These are phyloP conservation scores for Aspergillus eucalypticola DNA, from an alignment of 2,329 filamentous ascomycete genomes.

Conservation along the genomic window DNA sequence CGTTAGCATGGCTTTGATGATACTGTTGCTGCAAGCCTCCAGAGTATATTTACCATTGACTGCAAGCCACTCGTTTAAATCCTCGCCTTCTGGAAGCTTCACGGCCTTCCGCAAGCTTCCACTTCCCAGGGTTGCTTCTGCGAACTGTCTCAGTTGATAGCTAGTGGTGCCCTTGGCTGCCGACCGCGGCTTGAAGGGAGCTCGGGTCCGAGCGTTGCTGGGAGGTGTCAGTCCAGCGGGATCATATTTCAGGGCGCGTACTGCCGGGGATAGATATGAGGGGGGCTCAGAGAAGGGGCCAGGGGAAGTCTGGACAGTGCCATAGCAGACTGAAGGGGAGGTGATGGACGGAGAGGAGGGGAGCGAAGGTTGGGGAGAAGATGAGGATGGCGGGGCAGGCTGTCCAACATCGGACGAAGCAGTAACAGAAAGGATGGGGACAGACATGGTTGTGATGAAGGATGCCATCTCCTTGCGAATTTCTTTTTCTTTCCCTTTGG, in stretches of 20 bases:
- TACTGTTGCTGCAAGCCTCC: not conserved
- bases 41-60: slow-evolving; percentile 76
- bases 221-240: slow-evolving; percentile 43
- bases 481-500: not conserved
- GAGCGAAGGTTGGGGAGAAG: slow-evolving; percentile 20
- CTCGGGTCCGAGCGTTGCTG: slow-evolving; percentile 84
- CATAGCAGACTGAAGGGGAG: slow-evolving; percentile 31
- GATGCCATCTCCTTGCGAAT: slow-evolving; percentile 60
- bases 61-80: slow-evolving; percentile 96
- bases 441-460: slow-evolving; percentile 80
- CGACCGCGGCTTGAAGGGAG: slow-evolving; percentile 86
- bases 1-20: not conserved
- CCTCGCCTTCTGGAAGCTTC: slow-evolving; percentile 93
- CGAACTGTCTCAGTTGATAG: slow-evolving; percentile 96
- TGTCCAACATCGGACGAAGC: slow-evolving; percentile 29
- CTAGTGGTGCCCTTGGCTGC: slow-evolving; percentile 81
- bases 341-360: slow-evolving; percentile 24
- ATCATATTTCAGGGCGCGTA: slow-evolving; percentile 40
- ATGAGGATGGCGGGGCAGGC: slow-evolving; percentile 21
- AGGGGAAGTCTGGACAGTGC: slow-evolving; percentile 35
- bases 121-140: slow-evolving; percentile 92
- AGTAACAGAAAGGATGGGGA: slow-evolving; percentile 46
- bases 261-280: slow-evolving; percentile 39
- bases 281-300: slow-evolving; percentile 32
- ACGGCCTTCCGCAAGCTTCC: slow-evolving; percentile 95